Conservation (phyloP, 257 asterid genomes). For the Cinchona pubescens region DNA sequence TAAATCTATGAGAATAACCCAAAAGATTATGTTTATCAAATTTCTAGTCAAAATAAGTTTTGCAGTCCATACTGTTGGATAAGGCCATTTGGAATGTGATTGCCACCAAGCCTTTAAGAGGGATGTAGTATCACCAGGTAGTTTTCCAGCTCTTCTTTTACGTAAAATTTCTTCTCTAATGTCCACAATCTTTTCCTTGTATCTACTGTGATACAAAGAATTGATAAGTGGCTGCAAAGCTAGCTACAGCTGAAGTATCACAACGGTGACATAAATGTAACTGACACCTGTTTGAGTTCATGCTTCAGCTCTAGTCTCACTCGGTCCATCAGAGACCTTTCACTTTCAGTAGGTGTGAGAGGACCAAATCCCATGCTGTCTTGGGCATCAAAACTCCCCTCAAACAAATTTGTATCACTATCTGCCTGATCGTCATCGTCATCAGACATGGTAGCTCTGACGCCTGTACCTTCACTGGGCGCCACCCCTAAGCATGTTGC, state of each 20-base stretch:
- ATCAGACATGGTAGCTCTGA: slow-evolving; percentile 99
- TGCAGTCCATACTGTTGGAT: slow-evolving; percentile 55
- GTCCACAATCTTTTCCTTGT: slow-evolving; percentile 61
- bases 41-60: neutral
- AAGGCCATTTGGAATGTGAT: slow-evolving; percentile 88
- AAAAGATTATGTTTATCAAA: neutral
- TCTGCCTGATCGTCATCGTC: slow-evolving; percentile 92
- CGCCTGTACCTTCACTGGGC: slow-evolving; percentile 94
- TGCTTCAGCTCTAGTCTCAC: slow-evolving; percentile 92
- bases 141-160: slow-evolving; percentile 76
- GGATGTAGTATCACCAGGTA: slow-evolving; percentile 80
- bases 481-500: slow-evolving; percentile 63
- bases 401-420: slow-evolving; percentile 80
- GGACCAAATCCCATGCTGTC: slow-evolving; percentile 98
- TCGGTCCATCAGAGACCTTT: slow-evolving; percentile 96
- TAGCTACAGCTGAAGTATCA: neutral
- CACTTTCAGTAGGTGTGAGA: slow-evolving; percentile 81
- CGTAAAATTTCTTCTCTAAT: slow-evolving; percentile 63
- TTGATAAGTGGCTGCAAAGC: slow-evolving; percentile 1
- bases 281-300: slow-evolving; percentile 83
- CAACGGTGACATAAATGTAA: neutral
- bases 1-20: neutral
- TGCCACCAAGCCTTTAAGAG: slow-evolving; percentile 84
- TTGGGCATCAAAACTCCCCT: slow-evolving; percentile 72
- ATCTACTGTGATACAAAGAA: slow-evolving; percentile 38